Evolutionary conservation across 306 rosid genomes (phyloP).

Genomic region (Rubus parviflorus): DNA sequence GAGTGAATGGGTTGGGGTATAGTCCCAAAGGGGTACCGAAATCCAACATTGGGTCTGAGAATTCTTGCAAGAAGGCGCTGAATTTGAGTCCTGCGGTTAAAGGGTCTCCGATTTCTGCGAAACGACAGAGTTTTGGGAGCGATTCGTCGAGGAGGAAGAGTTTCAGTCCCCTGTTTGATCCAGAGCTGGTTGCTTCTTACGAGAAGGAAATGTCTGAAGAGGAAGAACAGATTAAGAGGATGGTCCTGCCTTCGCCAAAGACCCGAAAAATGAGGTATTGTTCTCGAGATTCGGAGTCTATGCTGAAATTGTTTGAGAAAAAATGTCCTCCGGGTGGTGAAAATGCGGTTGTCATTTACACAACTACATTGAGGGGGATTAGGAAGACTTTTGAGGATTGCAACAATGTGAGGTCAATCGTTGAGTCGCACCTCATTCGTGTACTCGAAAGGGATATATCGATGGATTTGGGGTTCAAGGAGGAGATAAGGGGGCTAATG

Average conservation of each 20-base stretch:
- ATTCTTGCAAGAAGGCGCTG: constrained; percentile 37
- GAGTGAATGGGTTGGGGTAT: constrained; percentile 51
- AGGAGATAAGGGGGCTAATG: constrained; percentile 69
- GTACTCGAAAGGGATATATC: constrained; percentile 77
- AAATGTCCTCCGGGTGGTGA: constrained; percentile 77
- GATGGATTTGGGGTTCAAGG: constrained; percentile 91
- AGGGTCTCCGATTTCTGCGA: constrained; percentile 48
- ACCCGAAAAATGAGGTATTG: constrained; percentile 31
- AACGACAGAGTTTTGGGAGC: constrained; percentile 52
- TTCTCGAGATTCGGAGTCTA: constrained; percentile 31
- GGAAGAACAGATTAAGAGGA: constrained; percentile 82
- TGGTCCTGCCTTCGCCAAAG: constrained; percentile 59
- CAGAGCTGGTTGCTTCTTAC: constrained; percentile 64
- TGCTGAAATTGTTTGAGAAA: constrained; percentile 45
- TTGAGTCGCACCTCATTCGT: constrained; percentile 60
- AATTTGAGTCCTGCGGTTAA: constrained; percentile 44
- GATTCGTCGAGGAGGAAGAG: constrained; percentile 43
- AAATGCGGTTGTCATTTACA: constrained; percentile 63
- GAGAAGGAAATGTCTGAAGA: constrained; percentile 68
- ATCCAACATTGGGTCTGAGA: constrained; percentile 33
- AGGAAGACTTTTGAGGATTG: constrained; percentile 90
- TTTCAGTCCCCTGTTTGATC: constrained; percentile 75
- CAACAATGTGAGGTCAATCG: constrained; percentile 61
- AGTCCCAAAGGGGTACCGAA: constrained; percentile 60
- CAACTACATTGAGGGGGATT: constrained; percentile 87